Conservation (phyloP, 768 basidiomycete species). For the Paxillus rubicundulus region DNA sequence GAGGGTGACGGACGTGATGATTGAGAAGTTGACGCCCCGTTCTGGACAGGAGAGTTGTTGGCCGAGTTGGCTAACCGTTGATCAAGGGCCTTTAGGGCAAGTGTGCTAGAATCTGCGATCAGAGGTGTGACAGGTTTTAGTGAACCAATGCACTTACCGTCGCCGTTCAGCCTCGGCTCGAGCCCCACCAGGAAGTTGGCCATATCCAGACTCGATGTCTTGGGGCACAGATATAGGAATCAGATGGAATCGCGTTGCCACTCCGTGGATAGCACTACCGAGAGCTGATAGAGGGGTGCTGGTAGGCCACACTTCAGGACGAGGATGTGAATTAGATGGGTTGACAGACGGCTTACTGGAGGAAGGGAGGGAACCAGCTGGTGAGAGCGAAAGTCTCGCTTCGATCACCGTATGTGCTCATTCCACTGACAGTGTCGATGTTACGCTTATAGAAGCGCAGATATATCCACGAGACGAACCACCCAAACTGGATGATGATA, state of each 20-base stretch:
- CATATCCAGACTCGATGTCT: conserved; percentile 77
- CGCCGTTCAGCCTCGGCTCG: conserved; percentile 95
- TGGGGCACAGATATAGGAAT: conserved; percentile 56
- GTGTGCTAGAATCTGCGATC: conserved; percentile 55
- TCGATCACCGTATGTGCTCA: conserved; percentile 82
- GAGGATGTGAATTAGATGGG: not conserved
- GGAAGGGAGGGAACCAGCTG: conserved; percentile 94
- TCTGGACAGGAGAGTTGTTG: conserved; percentile 29
- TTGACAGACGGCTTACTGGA: conserved; percentile 63
- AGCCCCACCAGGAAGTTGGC: conserved; percentile 78
- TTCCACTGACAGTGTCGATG: conserved; percentile 59
- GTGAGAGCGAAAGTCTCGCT: conserved; percentile 95
- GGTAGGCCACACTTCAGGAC: conserved; percentile 3
- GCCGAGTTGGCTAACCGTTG: conserved; percentile 76
- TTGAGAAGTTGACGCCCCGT: conserved; percentile 28
- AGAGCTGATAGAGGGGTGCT: conserved; percentile 72
- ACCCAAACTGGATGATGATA: conserved; percentile 98
- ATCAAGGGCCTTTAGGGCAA: conserved; percentile 96
- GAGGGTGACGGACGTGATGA: conserved; percentile 26
- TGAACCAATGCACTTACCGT: conserved; percentile 51
- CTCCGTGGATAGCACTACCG: conserved; percentile 63
- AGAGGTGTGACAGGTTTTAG: conserved; percentile 1
- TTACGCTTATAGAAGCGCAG: conserved; percentile 96
- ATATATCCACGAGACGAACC: conserved; percentile 95
- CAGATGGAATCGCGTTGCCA: conserved; percentile 69